Conservation (phyloP, 495 filamentous ascomycete species). For the Neohortaea acidophila region DNA sequence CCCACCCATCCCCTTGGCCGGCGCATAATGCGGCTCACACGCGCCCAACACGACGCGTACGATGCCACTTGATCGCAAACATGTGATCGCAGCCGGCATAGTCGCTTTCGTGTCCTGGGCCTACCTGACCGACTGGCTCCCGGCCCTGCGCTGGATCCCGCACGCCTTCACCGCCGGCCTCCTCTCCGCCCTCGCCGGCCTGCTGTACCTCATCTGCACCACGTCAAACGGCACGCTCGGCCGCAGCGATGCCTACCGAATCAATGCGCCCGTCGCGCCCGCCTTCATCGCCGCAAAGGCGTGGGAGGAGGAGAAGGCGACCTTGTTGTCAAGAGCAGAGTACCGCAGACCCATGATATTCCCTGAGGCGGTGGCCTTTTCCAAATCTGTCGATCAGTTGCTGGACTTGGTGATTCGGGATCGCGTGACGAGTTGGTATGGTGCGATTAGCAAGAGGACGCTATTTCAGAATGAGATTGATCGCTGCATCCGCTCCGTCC, state of each 20-base stretch:
- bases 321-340: slow-evolving; percentile 30
- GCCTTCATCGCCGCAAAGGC: slow-evolving; percentile 46
- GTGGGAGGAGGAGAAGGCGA: slow-evolving; percentile 55
- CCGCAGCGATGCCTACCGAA: slow-evolving; percentile 20
- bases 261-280: slow-evolving; percentile 30
- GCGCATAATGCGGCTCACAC: slow-evolving; percentile 7
- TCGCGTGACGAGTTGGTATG: slow-evolving; percentile 82
- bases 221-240: slow-evolving; percentile 41
- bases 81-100: slow-evolving; percentile 54
- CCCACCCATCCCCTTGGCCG: too few species aligned
- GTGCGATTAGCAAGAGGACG: slow-evolving; percentile 63
- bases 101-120: slow-evolving; percentile 75
- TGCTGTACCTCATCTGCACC: slow-evolving; percentile 43
- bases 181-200: slow-evolving; percentile 35
- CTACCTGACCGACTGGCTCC: slow-evolving; percentile 62
- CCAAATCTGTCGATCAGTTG: slow-evolving; percentile 63
- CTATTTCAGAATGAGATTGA: slow-evolving; percentile 77
- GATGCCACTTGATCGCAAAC: slow-evolving; percentile 67
- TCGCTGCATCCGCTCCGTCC: slow-evolving; percentile 55
- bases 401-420: slow-evolving; percentile 65
- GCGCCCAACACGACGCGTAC: slow-evolving; percentile 20
- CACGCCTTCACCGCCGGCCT: slow-evolving; percentile 61
- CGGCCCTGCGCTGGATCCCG: slow-evolving; percentile 60
- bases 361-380: slow-evolving; percentile 62
- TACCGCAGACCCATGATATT: slow-evolving; percentile 51